These are phyloP conservation scores for Aspergillus sp. DNA, from an alignment of 2,329 filamentous ascomycete species.

Conservation along the genomic window DNA sequence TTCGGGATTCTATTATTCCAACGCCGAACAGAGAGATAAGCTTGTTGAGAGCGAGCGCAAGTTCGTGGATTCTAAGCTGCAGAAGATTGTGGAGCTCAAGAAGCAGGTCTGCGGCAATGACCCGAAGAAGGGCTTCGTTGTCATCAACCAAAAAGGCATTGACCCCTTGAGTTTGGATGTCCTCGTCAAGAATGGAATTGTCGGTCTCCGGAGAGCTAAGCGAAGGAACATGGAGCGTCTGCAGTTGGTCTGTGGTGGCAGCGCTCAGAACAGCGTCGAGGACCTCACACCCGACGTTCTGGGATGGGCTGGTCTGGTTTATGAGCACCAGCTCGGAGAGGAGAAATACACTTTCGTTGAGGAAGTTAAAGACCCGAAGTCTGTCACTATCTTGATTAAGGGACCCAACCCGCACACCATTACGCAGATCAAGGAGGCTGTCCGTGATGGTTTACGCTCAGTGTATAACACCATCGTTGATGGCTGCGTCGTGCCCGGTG, in stretches of 20 bases:
- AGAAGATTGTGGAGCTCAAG: constrained; percentile 96
- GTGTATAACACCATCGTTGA: constrained; percentile 99
- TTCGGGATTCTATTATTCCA: constrained; percentile 97
- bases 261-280: constrained; percentile 91
- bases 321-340: constrained; percentile 94
- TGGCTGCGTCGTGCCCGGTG: constrained; percentile 86
- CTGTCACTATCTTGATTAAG: constrained; percentile 95
- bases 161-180: constrained; percentile 94
- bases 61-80: constrained; percentile 91
- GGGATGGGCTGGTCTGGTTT: constrained; percentile 92
- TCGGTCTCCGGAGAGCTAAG: constrained; percentile 90
- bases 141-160: constrained; percentile 99
- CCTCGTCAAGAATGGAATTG: constrained; percentile 93
- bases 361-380: constrained; percentile 97
- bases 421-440: constrained; percentile 90
- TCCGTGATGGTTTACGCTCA: constrained; percentile 85
- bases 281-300: constrained; percentile 80
- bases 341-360: constrained; percentile 99
- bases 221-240: constrained; percentile 98
- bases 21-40: constrained; percentile 93
- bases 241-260: constrained; percentile 86
- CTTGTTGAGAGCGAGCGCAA: constrained; percentile 93
- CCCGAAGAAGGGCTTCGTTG: constrained; percentile 88
- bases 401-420: constrained; percentile 96
- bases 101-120: constrained; percentile 94